Conservation (phyloP, 1,284 basidiomycete genomes). For the Coniferiporia weirii region DNA sequence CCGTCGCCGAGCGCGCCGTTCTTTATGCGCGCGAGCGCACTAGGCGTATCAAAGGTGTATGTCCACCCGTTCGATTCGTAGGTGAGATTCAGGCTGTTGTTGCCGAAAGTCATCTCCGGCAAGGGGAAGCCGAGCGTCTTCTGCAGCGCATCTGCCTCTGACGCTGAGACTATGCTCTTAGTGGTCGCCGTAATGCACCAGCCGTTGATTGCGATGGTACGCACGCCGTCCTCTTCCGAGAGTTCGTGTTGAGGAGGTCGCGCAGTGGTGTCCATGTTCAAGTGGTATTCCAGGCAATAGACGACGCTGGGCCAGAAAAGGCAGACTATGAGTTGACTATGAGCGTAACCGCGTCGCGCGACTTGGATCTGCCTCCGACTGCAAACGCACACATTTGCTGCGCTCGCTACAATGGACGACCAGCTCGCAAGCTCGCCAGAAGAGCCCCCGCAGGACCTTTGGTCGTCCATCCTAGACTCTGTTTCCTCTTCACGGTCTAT, state of each 20-base stretch:
- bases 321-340: background rate
- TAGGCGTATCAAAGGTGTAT: slow-evolving; percentile 64
- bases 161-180: slow-evolving; percentile 72
- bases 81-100: slow-evolving; percentile 69
- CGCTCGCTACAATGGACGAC: slow-evolving; percentile 31
- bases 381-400: no score
- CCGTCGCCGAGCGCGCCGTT: slow-evolving; percentile 71
- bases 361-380: background rate
- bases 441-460: slow-evolving; percentile 74
- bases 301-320: background rate
- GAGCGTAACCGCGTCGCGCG: background rate
- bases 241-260: slow-evolving; percentile 58
- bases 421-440: slow-evolving; percentile 62
- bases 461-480: slow-evolving; percentile 87
- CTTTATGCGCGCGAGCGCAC: slow-evolving; percentile 72
- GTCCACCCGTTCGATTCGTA: slow-evolving; percentile 58
- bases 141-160: slow-evolving; percentile 67
- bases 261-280: slow-evolving; percentile 36
- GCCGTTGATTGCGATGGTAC: slow-evolving; percentile 56
- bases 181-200: slow-evolving; percentile 66
- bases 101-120: slow-evolving; percentile 97
- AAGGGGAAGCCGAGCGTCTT: slow-evolving; percentile 67
- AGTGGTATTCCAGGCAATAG: slow-evolving; percentile 6
- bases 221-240: slow-evolving; percentile 58
- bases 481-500: slow-evolving; percentile 82